Percentiles rank a stretch among this genome's conserved stretches.
Evolutionary conservation across 495 filamentous ascomycete species (phyloP).

Genomic region (Ramalina intermedia): DNA sequence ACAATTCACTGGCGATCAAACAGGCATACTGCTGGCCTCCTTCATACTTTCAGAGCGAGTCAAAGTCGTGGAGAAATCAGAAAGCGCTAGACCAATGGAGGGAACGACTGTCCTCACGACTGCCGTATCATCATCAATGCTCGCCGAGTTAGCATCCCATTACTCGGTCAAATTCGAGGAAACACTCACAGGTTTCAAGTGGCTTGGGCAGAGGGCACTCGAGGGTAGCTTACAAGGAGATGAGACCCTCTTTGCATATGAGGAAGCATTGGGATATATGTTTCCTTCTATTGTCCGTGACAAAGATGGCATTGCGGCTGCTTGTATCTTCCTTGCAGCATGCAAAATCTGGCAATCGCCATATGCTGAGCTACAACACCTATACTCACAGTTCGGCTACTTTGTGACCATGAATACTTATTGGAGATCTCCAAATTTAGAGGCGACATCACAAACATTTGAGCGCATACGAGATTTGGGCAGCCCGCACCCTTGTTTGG

Average conservation of each 20-base stretch:
- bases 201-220: conserved; percentile 42
- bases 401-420: conserved; percentile 57
- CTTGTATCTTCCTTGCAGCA: conserved; percentile 48
- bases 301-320: conserved; percentile 58
- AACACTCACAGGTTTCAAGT: conserved; percentile 65
- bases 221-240: conserved; percentile 32
- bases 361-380: conserved; percentile 41
- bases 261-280: conserved; percentile 69
- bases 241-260: conserved; percentile 45
- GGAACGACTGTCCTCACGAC: conserved; percentile 43
- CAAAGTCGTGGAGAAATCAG: neutral
- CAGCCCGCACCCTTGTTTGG: conserved; percentile 25
- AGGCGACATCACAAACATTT: conserved; percentile 40
- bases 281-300: conserved; percentile 49
- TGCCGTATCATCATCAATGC: conserved; percentile 54
- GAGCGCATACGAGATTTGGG: conserved; percentile 34
- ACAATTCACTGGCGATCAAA: conserved; percentile 54
- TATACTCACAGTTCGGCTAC: conserved; percentile 49
- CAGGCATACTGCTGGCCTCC: conserved; percentile 48
- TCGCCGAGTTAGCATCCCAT: conserved; percentile 39
- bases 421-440: conserved; percentile 43
- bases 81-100: conserved; percentile 5
- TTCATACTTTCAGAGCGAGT: conserved; percentile 36
- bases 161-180: conserved; percentile 46
- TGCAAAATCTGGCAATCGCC: conserved; percentile 44